These are phyloP conservation scores for Mucor plumbeus DNA, from an alignment of 371 early-diverging fungal genomes.

Conservation along the genomic window DNA sequence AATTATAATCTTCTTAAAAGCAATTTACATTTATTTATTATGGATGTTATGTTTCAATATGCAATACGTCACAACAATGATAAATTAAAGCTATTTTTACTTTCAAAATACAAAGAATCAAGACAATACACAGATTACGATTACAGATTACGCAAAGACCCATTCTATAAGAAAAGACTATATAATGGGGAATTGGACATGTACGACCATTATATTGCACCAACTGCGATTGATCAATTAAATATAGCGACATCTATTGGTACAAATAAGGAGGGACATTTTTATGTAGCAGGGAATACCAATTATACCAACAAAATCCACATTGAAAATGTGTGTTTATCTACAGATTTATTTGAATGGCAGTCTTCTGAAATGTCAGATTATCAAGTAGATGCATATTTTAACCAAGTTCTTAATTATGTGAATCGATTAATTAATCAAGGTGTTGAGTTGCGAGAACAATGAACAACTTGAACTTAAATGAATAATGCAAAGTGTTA, in stretches of 20 bases:
- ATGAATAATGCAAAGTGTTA: neutral
- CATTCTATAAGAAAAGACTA: neutral
- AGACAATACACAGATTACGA: neutral
- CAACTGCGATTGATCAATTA: neutral
- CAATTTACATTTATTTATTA: neutral
- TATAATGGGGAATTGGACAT: neutral
- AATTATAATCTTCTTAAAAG: neutral
- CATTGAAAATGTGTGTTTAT: neutral
- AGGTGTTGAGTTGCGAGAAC: neutral
- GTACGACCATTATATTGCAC: constrained; percentile 2
- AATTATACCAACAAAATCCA: neutral
- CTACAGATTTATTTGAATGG: neutral
- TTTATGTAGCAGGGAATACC: no score
- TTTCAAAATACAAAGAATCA: neutral
- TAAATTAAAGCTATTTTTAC: neutral
- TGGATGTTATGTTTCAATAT: constrained; percentile 8
- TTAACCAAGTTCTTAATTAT: neutral
- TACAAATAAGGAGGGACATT: neutral
- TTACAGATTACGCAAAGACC: neutral
- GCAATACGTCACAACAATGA: neutral
- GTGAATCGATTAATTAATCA: neutral
- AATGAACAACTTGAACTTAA: neutral
- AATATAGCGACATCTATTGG: neutral
- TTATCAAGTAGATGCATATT: neutral
- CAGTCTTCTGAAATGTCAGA: neutral